Evolutionary conservation across 2,329 filamentous ascomycete genomes (phyloP).

Genomic region (Cladosporium sp.): DNA sequence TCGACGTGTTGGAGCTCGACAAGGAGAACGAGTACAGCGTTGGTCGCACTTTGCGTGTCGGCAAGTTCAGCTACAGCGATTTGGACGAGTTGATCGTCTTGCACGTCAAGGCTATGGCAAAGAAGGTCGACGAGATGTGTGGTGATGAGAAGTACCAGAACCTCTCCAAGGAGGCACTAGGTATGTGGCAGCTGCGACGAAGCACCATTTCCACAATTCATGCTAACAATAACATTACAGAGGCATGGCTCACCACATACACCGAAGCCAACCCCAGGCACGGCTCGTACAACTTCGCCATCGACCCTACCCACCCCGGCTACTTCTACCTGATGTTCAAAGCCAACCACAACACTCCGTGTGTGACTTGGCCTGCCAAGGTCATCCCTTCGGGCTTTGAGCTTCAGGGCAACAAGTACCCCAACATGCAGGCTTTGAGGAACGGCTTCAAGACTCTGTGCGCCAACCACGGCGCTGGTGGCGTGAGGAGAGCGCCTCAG

Average conservation of each 20-base stretch:
- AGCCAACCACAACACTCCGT: slow-evolving; percentile 68
- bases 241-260: slow-evolving; percentile 94
- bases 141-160: slow-evolving; percentile 88
- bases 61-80: slow-evolving; percentile 90
- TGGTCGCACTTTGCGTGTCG: slow-evolving; percentile 78
- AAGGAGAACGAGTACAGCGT: slow-evolving; percentile 97
- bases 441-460: slow-evolving; percentile 95
- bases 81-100: slow-evolving; percentile 95
- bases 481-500: slow-evolving; percentile 3
- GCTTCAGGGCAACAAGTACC: slow-evolving; percentile 81
- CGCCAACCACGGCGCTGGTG: slow-evolving; percentile 25
- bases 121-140: slow-evolving; percentile 95
- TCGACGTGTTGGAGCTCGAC: slow-evolving; percentile 92
- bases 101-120: slow-evolving; percentile 95
- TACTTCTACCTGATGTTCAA: slow-evolving; percentile 98
- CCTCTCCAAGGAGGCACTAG: slow-evolving; percentile 31
- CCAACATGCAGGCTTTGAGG: slow-evolving; percentile 90
- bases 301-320: slow-evolving; percentile 84
- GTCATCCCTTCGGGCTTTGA: slow-evolving; percentile 92
- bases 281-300: slow-evolving; percentile 77
- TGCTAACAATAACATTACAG: slow-evolving; percentile 43
- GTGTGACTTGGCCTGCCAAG: slow-evolving; percentile 79
- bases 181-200: slow-evolving; percentile 54
- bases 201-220: not conserved
- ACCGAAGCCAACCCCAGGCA: slow-evolving; percentile 78